Evolutionary conservation across 129 eudicot species (phyloP).

Genomic region (Flaveria trinervia): DNA sequence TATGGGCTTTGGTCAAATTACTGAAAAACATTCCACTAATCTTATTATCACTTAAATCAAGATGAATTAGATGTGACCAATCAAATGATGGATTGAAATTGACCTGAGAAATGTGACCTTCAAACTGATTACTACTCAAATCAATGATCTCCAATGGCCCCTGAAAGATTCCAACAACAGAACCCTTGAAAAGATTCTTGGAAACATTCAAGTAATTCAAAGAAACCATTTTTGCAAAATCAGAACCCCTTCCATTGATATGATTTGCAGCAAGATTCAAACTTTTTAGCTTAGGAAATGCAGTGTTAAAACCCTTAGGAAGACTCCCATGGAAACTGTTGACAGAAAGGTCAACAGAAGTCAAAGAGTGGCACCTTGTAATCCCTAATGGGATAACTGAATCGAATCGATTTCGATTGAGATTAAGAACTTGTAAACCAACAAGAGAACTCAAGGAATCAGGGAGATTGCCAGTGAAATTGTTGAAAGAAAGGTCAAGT

Average conservation of each 20-base stretch:
- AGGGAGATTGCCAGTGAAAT: conserved; percentile 59
- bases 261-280: conserved; percentile 66
- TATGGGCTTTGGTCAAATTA: conserved; percentile 44
- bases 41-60: conserved; percentile 70
- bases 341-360: conserved; percentile 59
- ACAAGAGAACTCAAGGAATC: conserved; percentile 64
- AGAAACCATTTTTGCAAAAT: conserved; percentile 58
- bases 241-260: conserved; percentile 63
- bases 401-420: conserved; percentile 55
- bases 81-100: conserved; percentile 30
- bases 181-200: conserved; percentile 67
- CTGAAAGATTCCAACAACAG: conserved; percentile 62
- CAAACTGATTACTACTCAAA: conserved; percentile 72
- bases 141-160: conserved; percentile 75
- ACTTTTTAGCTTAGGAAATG: conserved; percentile 61
- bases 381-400: conserved; percentile 59
- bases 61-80: conserved; percentile 67
- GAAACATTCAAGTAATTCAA: conserved; percentile 62
- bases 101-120: conserved; percentile 73
- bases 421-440: conserved; percentile 52
- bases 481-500: conserved; percentile 71
- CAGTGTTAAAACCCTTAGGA: conserved; percentile 59
- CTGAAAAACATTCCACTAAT: conserved; percentile 60
- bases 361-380: conserved; percentile 56
- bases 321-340: conserved; percentile 68